Conservation (phyloP, 2,329 filamentous ascomycete species). For the Penicillium frequentans region DNA sequence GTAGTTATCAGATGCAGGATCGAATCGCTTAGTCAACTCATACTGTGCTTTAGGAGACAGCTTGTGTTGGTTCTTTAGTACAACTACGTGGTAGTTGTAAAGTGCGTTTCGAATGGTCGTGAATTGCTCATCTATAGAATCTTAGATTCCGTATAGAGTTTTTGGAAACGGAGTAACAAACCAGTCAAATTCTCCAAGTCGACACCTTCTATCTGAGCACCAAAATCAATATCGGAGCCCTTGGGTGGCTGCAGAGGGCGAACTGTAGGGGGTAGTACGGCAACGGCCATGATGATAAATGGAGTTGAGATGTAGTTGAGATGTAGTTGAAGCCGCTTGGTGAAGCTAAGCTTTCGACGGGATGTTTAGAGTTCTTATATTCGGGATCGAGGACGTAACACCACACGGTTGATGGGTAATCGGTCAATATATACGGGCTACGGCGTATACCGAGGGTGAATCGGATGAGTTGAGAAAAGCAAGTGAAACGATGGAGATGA, state of each 20-base stretch:
- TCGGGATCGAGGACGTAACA: background rate
- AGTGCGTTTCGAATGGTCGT: constrained; percentile 63
- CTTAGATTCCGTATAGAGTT: background rate
- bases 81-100: constrained; percentile 67
- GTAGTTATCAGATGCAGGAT: constrained; percentile 64
- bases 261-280: constrained; percentile 18
- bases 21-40: constrained; percentile 71
- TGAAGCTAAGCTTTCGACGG: background rate
- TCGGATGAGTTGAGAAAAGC: background rate
- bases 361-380: constrained; percentile 3
- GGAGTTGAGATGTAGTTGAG: background rate
- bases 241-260: constrained; percentile 23
- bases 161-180: constrained; percentile 37
- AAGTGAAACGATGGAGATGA: background rate
- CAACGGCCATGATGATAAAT: background rate
- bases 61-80: constrained; percentile 67
- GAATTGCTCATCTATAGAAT: constrained; percentile 60
- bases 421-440: constrained; percentile 2
- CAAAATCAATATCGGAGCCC: constrained; percentile 55
- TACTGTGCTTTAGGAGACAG: constrained; percentile 71
- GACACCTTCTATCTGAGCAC: constrained; percentile 58
- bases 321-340: background rate
- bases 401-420: background rate
- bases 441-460: constrained; percentile 10
- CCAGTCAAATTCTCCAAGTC: constrained; percentile 64